Conservation (phyloP, 179 eudicot species). For the Carnegiea gigantea region DNA sequence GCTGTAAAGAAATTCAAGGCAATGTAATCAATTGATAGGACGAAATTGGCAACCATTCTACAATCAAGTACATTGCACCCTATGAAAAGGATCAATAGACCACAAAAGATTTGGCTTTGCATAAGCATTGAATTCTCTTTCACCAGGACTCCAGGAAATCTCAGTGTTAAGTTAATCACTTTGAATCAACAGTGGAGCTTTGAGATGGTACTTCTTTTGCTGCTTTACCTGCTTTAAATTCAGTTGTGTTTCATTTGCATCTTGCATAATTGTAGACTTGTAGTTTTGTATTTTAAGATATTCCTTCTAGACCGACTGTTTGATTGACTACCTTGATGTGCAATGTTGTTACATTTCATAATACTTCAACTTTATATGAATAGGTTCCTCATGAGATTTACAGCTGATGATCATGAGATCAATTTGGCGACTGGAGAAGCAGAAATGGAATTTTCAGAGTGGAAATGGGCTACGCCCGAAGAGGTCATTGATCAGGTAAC, state of each 20-base stretch:
- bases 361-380: background rate
- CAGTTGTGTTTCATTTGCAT: background rate
- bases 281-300: background rate
- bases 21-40: background rate
- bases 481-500: slow-evolving; percentile 88
- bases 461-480: slow-evolving; percentile 89
- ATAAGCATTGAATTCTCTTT: background rate
- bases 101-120: background rate
- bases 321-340: background rate
- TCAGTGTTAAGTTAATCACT: background rate
- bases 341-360: background rate
- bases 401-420: slow-evolving; percentile 67
- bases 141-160: background rate
- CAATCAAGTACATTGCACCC: background rate
- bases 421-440: slow-evolving; percentile 76
- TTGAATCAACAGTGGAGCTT: background rate
- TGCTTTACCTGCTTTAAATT: background rate
- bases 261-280: background rate
- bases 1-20: background rate
- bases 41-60: background rate
- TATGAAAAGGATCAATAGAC: background rate
- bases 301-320: background rate
- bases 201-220: background rate
- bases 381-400: slow-evolving; percentile 86
- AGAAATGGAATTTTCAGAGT: slow-evolving; percentile 82